These are phyloP conservation scores for Trametes punicea DNA, from an alignment of 768 basidiomycete species.

Conservation along the genomic window DNA sequence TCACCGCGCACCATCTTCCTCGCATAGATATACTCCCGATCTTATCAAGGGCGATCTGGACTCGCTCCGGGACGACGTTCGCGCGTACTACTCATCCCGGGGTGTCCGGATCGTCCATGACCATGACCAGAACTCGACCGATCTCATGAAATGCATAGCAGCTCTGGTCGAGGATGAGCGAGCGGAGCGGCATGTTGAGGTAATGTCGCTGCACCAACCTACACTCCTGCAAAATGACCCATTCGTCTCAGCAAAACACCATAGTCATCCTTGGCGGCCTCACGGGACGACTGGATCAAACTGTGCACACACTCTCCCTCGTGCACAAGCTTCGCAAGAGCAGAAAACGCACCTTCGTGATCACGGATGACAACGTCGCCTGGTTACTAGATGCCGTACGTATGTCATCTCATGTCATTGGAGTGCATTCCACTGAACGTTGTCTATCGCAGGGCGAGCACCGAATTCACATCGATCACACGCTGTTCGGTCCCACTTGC, in stretches of 20 bases:
- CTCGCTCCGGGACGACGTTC: conserved; percentile 76
- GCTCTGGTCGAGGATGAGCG: conserved; percentile 59
- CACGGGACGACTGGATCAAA: conserved; percentile 91
- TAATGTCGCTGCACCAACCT: no score
- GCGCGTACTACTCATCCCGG: conserved; percentile 56
- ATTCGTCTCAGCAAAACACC: conserved; percentile 62
- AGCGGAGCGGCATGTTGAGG: conserved; percentile 34
- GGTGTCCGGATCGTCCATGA: conserved; percentile 69
- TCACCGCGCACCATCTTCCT: conserved; percentile 1
- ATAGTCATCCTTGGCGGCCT: conserved; percentile 85
- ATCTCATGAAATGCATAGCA: conserved; percentile 88
- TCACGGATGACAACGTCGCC: conserved; percentile 88
- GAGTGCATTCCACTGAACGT: no score
- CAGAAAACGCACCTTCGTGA: conserved; percentile 60
- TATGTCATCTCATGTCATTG: background rate
- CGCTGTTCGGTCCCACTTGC: conserved; percentile 79
- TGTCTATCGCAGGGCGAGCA: conserved; percentile 82
- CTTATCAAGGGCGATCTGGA: conserved; percentile 94
- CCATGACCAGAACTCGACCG: conserved; percentile 78
- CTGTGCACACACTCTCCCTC: conserved; percentile 82
- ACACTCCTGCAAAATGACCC: conserved; percentile 26
- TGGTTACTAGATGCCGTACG: conserved; percentile 81
- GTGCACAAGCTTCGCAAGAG: conserved; percentile 73
- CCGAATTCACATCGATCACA: conserved; percentile 69
- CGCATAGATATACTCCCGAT: conserved; percentile 68